Base-by-base conservation (phyloP, 1,139 yeast genomes). In the Petasospora rhodanensis region DNA sequence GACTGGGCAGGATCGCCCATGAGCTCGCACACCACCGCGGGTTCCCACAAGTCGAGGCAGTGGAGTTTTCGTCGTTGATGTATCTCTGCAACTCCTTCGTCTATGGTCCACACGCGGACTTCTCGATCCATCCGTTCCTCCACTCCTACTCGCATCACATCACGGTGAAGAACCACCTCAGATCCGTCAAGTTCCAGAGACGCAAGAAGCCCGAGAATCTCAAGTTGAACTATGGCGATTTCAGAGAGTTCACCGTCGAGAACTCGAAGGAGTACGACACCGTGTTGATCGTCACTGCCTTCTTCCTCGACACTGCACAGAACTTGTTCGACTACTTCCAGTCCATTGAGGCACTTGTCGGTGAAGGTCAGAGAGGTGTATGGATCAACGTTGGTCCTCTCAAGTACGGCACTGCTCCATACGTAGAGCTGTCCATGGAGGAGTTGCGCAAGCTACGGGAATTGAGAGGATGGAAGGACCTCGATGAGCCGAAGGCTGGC, bases 331-430 rank as follows among this genome's bases (percentile, higher is more conserved):
- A 76, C 23, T 86, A 86, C 52, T 56, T 86, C 29, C 82, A 80
- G 34, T 59, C 79, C 2, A 75, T 86, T 22, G 69, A 69, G 34
- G 50, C 59, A 11, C 54, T 83, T 29, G 66, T 68, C n/a, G 59
- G 59, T 4, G 52, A 53, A 13, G 29, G 29, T 5, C 51, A 54
- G 15, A 58, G 61, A 9, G 76, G 83, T 0, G 66, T 67, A 34
- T 86, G 95, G 96, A 76, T 86, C 42, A 86, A 86, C 52, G 68
- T 76, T 14, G 96, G 96, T 0, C 96, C 96, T 0, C 64, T 86
- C 41, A 86, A 86, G 56, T 86, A 86, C 59, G 96, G 96, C 0
- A 76, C 86, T 4, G 87, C 89, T 2, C 93, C 96, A 1, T 75
- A 72, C 45, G 82, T 79, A 2, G 95, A 85, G 54, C 61, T 84